Base-by-base conservation (phyloP, 805 yeast genomes). In the Maudiozyma barnettii region DNA sequence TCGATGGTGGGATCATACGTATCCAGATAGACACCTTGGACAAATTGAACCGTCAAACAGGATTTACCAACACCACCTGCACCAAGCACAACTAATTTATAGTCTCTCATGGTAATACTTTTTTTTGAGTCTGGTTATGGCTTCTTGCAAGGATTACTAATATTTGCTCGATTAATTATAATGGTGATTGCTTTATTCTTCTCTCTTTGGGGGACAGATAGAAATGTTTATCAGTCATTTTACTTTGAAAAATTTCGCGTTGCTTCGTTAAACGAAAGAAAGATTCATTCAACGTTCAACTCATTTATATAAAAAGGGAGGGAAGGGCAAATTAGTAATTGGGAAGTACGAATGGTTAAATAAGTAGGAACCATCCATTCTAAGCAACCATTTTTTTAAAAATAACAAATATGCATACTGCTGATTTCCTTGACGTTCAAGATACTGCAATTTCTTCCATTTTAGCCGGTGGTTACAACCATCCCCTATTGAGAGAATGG, bases 41-140 rank as follows among this genome's bases (percentile, higher is more conserved):
- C 95, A 60, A 84, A 90, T 61, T 88, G 95, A 5, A 88, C 95
- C 1, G 96, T 89, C 38, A 91, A 71, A 37, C 95, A 89, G 21
- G 97, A 87, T 60, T 91, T 91, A 57, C 99, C 99, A 8, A 88
- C 96, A 67, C 97, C 96, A 57, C 97, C 97, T 13, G 96, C 95
- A 51, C 99, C 99, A 49, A 91, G 71, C 18, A 91, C 93, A 16
- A 87, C 97, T 41, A 93, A 71, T 62, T 87, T 88, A 65, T 89
- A 89, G 62, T 90, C 97, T 77, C 70, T 58, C 72, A 65, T 63
- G 18, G 10, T 35, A 16, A 6, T 6, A 26, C 8, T 26, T 9
- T 26, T 9, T 26, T 12, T 9, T 22, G 16, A 4, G 18, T 36
- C 5, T 18, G 18, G n/a, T 33, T 14, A 8, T 33, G 18, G 10